Evolutionary conservation across 345 rosid genomes (phyloP), one percentile per base, ranked within the genome.

Genomic region (Kernera saxatilis): DNA sequence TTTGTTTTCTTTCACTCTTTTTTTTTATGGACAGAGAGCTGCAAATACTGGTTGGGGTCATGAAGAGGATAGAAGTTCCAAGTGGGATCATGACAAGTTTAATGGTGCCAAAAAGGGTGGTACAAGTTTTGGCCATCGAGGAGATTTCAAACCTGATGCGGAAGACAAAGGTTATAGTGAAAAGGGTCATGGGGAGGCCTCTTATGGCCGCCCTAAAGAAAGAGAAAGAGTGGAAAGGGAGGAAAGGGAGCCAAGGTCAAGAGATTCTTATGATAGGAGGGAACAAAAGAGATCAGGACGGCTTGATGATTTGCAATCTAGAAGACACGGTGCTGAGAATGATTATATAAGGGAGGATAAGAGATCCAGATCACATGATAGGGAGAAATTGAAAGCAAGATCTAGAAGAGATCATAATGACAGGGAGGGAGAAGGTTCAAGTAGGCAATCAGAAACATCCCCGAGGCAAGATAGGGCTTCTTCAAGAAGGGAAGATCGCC

Each of bases 21-120:
- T 78, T 46, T 57, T 69, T 41, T 53, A 48, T 69, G 11, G 65
- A 59, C 80, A 85, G 96, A 87, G 91, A 86, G 96, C 93, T 71
- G 96, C 91, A 64, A 87, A 87, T 77, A 90, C 89, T 1, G 93
- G 91, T 25, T 85, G 98, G 89, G 97, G 95, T 79, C 81, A 82
- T 80, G 81, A 80, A 76, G 77, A 86, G 71, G 97, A 90, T 77
- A 83, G 76, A 66, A 79, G 79, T 72, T 63, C 83, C 21, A 83
- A 18, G 74, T 88, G 92, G 97, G 89, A 86, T 44, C 85, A 87
- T 71, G 92, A 85, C 70, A 87, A 77, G 73, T 93, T 82, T 76
- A 86, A 82, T 44, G 90, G 82, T 60, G 69, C 80, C 43, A 79
- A 65, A 25, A 80, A 69, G 77, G 76, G 57, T 5, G 83, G 82